These are phyloP conservation scores for Tuber brumale DNA, from an alignment of 495 filamentous ascomycete species.

Conservation along the genomic window DNA sequence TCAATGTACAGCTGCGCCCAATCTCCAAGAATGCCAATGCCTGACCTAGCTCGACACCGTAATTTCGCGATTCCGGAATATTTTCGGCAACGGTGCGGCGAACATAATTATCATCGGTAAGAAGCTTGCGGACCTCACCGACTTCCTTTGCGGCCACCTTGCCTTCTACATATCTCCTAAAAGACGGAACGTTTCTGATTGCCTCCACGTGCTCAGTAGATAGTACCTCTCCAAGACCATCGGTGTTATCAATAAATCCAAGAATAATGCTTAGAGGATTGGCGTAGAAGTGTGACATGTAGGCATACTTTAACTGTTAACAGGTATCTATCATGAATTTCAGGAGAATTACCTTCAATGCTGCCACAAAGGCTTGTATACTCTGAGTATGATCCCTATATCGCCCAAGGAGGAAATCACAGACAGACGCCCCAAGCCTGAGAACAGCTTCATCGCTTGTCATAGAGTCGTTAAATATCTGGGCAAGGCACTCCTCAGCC, in stretches of 20 bases:
- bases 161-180: slow-evolving; percentile 52
- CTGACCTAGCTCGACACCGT: slow-evolving; percentile 48
- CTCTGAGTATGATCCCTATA: slow-evolving; percentile 82
- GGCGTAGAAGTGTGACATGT: slow-evolving; percentile 94
- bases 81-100: slow-evolving; percentile 42
- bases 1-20: slow-evolving; percentile 46
- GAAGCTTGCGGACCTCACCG: slow-evolving; percentile 45
- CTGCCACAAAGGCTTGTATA: slow-evolving; percentile 68
- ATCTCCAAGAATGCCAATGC: slow-evolving; percentile 48
- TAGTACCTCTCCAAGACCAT: slow-evolving; percentile 44
- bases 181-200: slow-evolving; percentile 71
- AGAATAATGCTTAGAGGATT: slow-evolving; percentile 74
- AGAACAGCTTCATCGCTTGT: slow-evolving; percentile 51
- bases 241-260: slow-evolving; percentile 41
- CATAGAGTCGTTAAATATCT: slow-evolving; percentile 66
- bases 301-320: slow-evolving; percentile 59
- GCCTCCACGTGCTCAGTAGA: slow-evolving; percentile 63
- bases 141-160: slow-evolving; percentile 45
- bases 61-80: slow-evolving; percentile 43
- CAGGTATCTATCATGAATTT: background rate
- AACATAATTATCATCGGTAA: slow-evolving; percentile 52
- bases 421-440: slow-evolving; percentile 63
- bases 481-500: slow-evolving; percentile 66
- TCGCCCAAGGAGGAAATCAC: slow-evolving; percentile 59
- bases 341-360: slow-evolving; percentile 61